Evolutionary conservation across 805 yeast genomes (phyloP).

Genomic region (Lachancea quebecensis): DNA sequence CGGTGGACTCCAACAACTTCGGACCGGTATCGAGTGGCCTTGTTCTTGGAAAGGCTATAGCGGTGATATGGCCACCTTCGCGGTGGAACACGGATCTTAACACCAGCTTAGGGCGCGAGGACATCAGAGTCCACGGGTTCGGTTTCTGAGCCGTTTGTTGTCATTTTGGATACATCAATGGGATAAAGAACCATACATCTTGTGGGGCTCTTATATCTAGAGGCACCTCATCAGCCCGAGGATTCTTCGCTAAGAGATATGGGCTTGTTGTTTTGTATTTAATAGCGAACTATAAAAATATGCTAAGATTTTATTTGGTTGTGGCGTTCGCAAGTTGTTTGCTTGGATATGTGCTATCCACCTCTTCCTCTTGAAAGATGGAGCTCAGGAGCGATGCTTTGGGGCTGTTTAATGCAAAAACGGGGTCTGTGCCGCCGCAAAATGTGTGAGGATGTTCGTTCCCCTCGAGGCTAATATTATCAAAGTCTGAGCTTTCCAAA

Average conservation of each 20-base stretch:
- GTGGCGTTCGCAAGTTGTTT: not conserved
- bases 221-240: not conserved
- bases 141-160: not conserved
- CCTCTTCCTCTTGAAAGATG: constrained; percentile 15
- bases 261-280: too few relatives aligned
- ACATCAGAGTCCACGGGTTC: constrained; percentile 8
- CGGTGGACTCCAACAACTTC: constrained; percentile 78
- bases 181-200: too few relatives aligned
- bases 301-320: not conserved
- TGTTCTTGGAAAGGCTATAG: constrained; percentile 67
- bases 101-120: constrained; percentile 20
- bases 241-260: too few relatives aligned
- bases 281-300: not conserved
- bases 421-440: not conserved
- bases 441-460: constrained; percentile 6
- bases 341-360: not conserved
- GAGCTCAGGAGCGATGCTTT: constrained; percentile 15
- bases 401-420: constrained; percentile 10
- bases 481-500: constrained; percentile 8
- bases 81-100: constrained; percentile 40
- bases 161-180: too few relatives aligned
- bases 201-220: not conserved
- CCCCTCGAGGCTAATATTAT: constrained; percentile 17
- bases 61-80: constrained; percentile 62
- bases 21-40: constrained; percentile 85